phyloP scores from a whole-genome alignment of 1,284 basidiomycete species.

The Acaromyces ingoldii region DNA sequence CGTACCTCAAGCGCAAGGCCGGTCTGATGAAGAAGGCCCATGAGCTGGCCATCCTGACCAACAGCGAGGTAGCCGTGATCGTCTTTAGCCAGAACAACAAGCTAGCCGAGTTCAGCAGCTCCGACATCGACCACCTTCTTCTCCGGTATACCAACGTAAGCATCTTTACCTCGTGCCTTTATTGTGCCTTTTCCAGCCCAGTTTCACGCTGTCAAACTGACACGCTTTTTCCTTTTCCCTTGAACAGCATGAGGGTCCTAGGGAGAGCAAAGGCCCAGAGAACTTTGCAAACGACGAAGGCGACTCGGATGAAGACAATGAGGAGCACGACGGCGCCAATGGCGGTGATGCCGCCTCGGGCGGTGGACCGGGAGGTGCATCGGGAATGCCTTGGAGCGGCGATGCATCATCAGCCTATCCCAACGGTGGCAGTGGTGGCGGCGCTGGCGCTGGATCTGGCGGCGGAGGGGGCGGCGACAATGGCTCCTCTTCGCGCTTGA shows the following conservation, averaged over 20 bases:
- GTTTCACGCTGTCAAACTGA: not conserved
- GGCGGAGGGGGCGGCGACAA: not conserved
- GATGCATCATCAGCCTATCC: not conserved
- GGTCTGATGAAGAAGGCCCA: conserved; percentile 72
- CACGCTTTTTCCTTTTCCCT: not conserved
- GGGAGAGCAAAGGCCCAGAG: conserved; percentile 12
- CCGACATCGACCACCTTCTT: conserved; percentile 13
- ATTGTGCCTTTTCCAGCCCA: not conserved
- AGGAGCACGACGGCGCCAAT: conserved; percentile 6
- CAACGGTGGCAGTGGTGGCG: not conserved
- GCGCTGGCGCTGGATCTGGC: not conserved
- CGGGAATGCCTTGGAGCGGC: not conserved
- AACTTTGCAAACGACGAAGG: conserved; percentile 8
- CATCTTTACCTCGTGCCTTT: not conserved
- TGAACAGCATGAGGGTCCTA: conserved; percentile 10
- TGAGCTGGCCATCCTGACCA: conserved; percentile 95
- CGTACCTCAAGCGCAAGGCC: conserved; percentile 98
- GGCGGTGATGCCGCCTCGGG: not conserved
- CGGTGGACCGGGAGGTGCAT: not conserved
- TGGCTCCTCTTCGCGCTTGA: not conserved
- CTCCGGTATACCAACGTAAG: conserved; percentile 16
- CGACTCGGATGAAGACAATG: conserved; percentile 11
- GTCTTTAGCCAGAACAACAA: conserved; percentile 17
- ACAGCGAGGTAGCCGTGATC: conserved; percentile 70
- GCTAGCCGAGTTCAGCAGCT: conserved; percentile 15